Conservation (phyloP, 345 rosid genomes). For the Citrus medica region DNA sequence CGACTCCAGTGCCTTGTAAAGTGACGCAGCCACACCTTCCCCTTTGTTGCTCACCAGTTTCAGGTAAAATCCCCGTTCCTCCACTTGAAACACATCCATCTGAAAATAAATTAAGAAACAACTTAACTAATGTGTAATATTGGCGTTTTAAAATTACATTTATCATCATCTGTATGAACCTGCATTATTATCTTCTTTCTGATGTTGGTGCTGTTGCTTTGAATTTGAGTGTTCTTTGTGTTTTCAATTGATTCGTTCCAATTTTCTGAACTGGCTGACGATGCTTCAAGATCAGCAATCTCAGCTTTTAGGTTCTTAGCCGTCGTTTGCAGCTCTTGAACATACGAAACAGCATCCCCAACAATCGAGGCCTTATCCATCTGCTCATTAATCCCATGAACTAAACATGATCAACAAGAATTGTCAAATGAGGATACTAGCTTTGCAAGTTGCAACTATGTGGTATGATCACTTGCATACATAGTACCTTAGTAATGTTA, state of each 20-base stretch:
- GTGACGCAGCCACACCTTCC: slow-evolving; percentile 56
- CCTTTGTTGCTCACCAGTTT: slow-evolving; percentile 58
- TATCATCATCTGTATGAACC: slow-evolving; percentile 27
- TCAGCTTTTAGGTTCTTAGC: slow-evolving; percentile 70
- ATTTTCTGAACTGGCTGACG: slow-evolving; percentile 28
- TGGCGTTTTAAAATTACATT: not conserved
- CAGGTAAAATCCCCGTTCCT: slow-evolving; percentile 63
- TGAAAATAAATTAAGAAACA: slow-evolving; percentile 1
- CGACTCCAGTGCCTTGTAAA: slow-evolving; percentile 74
- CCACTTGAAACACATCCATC: slow-evolving; percentile 78
- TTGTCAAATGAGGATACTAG: not conserved
- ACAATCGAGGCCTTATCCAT: slow-evolving; percentile 97
- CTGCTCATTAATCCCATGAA: slow-evolving; percentile 26
- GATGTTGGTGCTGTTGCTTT: slow-evolving; percentile 18
- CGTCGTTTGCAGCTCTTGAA: slow-evolving; percentile 68
- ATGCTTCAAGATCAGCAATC: slow-evolving; percentile 60
- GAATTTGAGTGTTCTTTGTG: slow-evolving; percentile 21
- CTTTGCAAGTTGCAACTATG: too few species aligned
- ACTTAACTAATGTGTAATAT: not conserved
- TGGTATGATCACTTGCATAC: not conserved
- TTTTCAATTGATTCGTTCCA: slow-evolving; percentile 21
- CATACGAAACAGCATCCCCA: slow-evolving; percentile 73
- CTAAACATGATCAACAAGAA: not conserved
- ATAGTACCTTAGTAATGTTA: slow-evolving; percentile 75
- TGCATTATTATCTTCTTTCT: slow-evolving; percentile 42